phyloP scores from a whole-genome alignment of 495 filamentous ascomycete genomes.

The Aspergillus haitiensis region DNA sequence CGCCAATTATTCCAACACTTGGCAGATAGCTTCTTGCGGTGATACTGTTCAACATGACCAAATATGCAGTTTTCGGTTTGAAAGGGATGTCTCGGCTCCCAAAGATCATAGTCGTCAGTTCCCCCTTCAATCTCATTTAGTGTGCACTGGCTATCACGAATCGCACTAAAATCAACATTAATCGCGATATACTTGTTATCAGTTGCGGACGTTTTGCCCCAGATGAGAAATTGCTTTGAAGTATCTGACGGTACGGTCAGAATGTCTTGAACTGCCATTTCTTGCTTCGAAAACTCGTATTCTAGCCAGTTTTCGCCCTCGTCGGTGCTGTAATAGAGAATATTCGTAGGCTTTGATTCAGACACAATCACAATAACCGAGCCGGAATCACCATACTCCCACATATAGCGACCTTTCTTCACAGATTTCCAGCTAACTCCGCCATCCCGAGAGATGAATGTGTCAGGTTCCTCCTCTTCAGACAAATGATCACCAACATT shows the following conservation, averaged over 20 bases:
- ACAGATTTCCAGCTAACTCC: constrained; percentile 84
- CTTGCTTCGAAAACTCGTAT: constrained; percentile 68
- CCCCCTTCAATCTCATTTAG: constrained; percentile 63
- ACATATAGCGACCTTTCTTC: constrained; percentile 83
- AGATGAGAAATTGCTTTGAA: constrained; percentile 86
- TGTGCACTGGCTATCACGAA: constrained; percentile 68
- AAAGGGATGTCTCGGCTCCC: constrained; percentile 77
- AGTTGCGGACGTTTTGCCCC: constrained; percentile 58
- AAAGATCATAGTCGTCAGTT: constrained; percentile 77
- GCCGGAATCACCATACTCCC: constrained; percentile 93
- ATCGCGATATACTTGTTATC: constrained; percentile 60
- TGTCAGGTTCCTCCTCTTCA: constrained; percentile 64
- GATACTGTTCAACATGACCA: constrained; percentile 84
- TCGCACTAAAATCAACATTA: constrained; percentile 83
- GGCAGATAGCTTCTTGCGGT: constrained; percentile 73
- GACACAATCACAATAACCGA: constrained; percentile 83
- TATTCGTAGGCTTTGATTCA: constrained; percentile 60
- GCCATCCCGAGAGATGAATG: constrained; percentile 84
- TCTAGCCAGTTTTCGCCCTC: constrained; percentile 74
- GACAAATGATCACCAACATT: constrained; percentile 74
- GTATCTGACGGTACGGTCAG: constrained; percentile 87
- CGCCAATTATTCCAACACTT: constrained; percentile 82
- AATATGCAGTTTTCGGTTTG: constrained; percentile 82
- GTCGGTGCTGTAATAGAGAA: constrained; percentile 74
- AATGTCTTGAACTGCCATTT: constrained; percentile 71